Base-by-base conservation (phyloP, 1,139 yeast genomes). In the Taphrina populina region DNA sequence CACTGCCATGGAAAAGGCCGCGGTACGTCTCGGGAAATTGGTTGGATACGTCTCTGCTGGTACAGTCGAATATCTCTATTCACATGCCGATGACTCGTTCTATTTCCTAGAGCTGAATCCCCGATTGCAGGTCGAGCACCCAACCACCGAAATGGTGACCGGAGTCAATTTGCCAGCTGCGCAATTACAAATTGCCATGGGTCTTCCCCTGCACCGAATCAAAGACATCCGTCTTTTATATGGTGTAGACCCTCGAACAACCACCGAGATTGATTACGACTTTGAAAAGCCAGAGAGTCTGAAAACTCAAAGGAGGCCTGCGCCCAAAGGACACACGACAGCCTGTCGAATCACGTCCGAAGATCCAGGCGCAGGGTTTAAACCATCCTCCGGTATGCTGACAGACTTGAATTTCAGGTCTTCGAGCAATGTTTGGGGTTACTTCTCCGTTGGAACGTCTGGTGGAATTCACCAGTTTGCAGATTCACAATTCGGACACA, bases 31-130 rank as follows among this genome's bases (percentile, higher is more conserved):
- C 65, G 98, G 98, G 71, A 81, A 84, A 71, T 79, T 92, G 63
- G 98, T 92, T 58, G 98, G 98, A 63, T 92, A 92, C 68, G 98
- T 92, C 35, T 87, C 96, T 61, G 97, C 98, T 26, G 98, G 98
- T 79, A 92, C 98, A 52, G 97, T 92, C 54, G 98, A 92, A 73
- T 92, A 92, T 73, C 79, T 92, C 66, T 92, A 92, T 70, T 88
- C 96, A 19, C 92, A 88, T 69, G 81, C 86, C 57, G 96, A 92
- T 63, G 92, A 90, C 71, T 88, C 90, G 71, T 92, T 90, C 70
- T 92, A 88, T 77, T 92, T 92, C 71, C 78, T 92, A 70, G 98
- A 92, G 74, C 79, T 92, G 69, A 92, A 92, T 71, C 98, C 98
- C 66, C 85, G 98, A 78, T 79, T 92, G 70, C 98, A 92, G 77